phyloP scores from a whole-genome alignment of 371 early-diverging fungal genomes.

The Mycotypha africana region DNA sequence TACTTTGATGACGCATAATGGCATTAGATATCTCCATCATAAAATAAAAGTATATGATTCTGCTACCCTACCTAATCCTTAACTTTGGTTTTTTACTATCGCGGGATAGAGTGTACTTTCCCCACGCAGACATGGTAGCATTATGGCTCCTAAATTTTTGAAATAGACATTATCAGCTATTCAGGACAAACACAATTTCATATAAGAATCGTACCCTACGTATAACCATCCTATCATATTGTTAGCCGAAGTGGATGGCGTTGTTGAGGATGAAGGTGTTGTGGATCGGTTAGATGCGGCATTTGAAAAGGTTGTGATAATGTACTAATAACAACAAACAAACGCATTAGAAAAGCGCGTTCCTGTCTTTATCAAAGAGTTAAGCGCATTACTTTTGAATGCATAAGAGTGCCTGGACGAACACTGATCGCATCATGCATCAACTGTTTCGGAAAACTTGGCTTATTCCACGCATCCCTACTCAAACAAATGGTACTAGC shows the following conservation, averaged over 20 bases:
- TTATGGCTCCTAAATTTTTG: constrained; percentile 35
- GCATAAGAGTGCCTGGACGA: constrained; percentile 38
- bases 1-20: constrained; percentile 15
- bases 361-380: too few species aligned
- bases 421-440: constrained; percentile 43
- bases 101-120: constrained; percentile 22
- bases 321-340: constrained; percentile 20
- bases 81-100: constrained; percentile 26
- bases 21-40: too few species aligned
- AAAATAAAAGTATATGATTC: too few species aligned
- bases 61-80: constrained; percentile 25
- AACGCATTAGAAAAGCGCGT: too few species aligned
- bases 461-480: constrained; percentile 25
- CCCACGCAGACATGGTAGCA: constrained; percentile 41
- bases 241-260: neutral
- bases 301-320: constrained; percentile 32
- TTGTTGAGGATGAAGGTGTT: neutral
- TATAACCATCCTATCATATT: constrained; percentile 35
- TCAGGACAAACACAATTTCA: neutral
- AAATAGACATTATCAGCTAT: too few species aligned
- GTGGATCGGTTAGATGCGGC: too few species aligned
- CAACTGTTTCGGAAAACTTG: constrained; percentile 33
- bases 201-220: constrained; percentile 23
- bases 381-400: constrained; percentile 45
- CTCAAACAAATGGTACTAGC: constrained; percentile 39